A percentile compares a stretch with the other conserved stretches of the same genome.
Evolutionary conservation across 208 protist genomes (phyloP).

Genomic region (Trypanosoma scelopori): DNA sequence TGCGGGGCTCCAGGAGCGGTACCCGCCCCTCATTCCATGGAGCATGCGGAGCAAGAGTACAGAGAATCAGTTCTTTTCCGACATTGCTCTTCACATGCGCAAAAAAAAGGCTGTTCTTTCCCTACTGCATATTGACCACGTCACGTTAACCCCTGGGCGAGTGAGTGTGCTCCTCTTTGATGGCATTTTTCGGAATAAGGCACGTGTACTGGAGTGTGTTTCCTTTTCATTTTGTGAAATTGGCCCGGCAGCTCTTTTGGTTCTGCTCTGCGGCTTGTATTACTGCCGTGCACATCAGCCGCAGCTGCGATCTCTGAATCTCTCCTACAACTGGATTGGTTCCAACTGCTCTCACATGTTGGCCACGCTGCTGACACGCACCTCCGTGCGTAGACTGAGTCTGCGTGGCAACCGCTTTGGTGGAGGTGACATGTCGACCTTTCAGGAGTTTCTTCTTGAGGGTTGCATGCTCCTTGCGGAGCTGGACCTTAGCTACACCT

Average conservation of each 20-base stretch:
- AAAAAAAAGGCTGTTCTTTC: conserved; percentile 34
- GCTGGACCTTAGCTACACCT: conserved; percentile 72
- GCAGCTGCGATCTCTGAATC: conserved; percentile 43
- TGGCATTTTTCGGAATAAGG: conserved; percentile 37
- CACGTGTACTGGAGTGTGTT: conserved; percentile 42
- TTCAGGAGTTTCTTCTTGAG: conserved; percentile 70
- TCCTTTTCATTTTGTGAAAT: conserved; percentile 74
- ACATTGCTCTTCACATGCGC: conserved; percentile 50
- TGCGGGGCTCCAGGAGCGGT: conserved; percentile 4
- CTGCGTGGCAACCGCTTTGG: conserved; percentile 76
- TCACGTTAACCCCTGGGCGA: conserved; percentile 57
- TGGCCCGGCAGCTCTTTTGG: conserved; percentile 47
- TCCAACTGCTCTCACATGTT: conserved; percentile 47
- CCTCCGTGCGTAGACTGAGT: conserved; percentile 47
- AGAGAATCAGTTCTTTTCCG: conserved; percentile 62
- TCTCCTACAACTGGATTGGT: conserved; percentile 71
- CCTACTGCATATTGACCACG: conserved; percentile 66
- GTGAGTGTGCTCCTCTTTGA: conserved; percentile 62
- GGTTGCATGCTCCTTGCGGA: conserved; percentile 61
- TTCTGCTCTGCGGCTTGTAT: conserved; percentile 52
- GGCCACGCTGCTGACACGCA: conserved; percentile 43
- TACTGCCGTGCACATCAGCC: conserved; percentile 19
- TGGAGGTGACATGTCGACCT: conserved; percentile 28
- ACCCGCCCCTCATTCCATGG: conserved; percentile 45
- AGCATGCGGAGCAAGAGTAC: conserved; percentile 18